phyloP scores from a whole-genome alignment of 129 eudicot genomes.

The Centrapalus pauciflorus region DNA sequence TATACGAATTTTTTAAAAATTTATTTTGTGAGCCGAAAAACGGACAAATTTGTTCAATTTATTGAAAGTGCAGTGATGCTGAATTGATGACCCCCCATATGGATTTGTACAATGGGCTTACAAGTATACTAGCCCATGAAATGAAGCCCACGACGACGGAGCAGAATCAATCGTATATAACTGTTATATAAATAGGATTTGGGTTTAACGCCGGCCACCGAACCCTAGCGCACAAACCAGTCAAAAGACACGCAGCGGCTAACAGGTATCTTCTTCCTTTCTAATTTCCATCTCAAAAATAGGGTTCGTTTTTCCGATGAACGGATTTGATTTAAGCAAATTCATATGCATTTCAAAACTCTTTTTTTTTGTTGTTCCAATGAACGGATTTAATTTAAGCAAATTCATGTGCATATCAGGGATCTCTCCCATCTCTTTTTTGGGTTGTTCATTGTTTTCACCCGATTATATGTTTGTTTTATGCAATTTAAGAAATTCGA shows the following conservation, averaged over 20 bases:
- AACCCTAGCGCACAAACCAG: slow-evolving; percentile 11
- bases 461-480: neutral
- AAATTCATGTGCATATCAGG: neutral
- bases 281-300: neutral
- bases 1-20: too few relatives aligned
- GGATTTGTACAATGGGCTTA: neutral
- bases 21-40: too few relatives aligned
- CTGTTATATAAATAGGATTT: slow-evolving; percentile 13
- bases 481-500: neutral
- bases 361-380: neutral
- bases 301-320: neutral
- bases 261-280: slow-evolving; percentile 18
- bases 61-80: too few relatives aligned
- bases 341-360: neutral
- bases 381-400: neutral
- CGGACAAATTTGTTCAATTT: too few relatives aligned
- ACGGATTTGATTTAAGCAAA: neutral
- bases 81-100: too few relatives aligned
- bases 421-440: neutral
- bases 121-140: neutral
- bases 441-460: neutral
- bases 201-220: slow-evolving; percentile 16
- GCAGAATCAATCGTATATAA: neutral
- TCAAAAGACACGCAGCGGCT: neutral
- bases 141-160: neutral